Conservation (phyloP, 305 asterid species). For the Fraxinus baroniana region DNA sequence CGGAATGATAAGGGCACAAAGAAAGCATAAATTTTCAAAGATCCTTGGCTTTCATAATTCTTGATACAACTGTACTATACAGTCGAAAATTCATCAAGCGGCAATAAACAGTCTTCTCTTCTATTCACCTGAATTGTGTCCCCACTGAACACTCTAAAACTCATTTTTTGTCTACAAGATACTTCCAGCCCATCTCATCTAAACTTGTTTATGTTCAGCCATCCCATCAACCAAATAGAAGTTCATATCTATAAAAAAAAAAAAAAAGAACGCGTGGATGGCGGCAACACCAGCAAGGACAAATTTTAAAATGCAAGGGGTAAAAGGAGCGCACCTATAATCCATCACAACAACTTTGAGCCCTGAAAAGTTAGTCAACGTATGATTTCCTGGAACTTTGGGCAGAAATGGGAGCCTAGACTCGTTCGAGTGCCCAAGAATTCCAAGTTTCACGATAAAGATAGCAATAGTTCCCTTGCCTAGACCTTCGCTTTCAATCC, state of each 20-base stretch:
- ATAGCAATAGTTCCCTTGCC: slow-evolving; percentile 82
- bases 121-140: not conserved
- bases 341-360: slow-evolving; percentile 83
- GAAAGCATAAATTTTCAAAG: not conserved
- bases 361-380: slow-evolving; percentile 54
- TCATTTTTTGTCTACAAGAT: not conserved
- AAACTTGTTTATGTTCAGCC: not conserved
- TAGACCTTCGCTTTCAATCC: slow-evolving; percentile 61
- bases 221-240: slow-evolving; percentile 12
- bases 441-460: slow-evolving; percentile 75
- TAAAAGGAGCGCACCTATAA: slow-evolving; percentile 50
- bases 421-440: slow-evolving; percentile 58
- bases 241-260: not conserved
- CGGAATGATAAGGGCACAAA: not conserved
- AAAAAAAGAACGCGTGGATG: not conserved
- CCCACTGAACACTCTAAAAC: not conserved
- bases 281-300: not conserved
- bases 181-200: not conserved
- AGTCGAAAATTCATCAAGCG: not conserved
- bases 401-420: slow-evolving; percentile 42
- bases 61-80: not conserved
- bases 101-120: not conserved
- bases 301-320: not conserved
- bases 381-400: slow-evolving; percentile 53
- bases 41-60: not conserved